Conservation (phyloP, 2,329 filamentous ascomycete genomes). For the Cordyceps sp. region DNA sequence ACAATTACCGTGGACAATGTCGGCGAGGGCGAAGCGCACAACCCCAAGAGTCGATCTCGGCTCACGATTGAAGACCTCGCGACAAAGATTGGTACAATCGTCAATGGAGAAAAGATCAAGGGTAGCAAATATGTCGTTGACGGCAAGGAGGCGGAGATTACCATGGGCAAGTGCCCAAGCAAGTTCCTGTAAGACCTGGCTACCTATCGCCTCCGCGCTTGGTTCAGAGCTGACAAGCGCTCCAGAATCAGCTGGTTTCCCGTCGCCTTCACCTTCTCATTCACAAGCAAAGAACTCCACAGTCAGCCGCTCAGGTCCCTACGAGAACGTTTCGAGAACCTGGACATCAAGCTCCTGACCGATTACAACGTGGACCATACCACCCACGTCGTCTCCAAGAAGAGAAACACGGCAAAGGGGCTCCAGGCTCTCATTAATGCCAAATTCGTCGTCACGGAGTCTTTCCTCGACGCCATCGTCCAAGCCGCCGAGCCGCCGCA, state of each 20-base stretch:
- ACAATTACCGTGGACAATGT: conserved; percentile 56
- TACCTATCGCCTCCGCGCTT: background rate
- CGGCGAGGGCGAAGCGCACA: conserved; percentile 46
- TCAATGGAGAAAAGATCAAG: conserved; percentile 59
- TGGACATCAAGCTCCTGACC: conserved; percentile 75
- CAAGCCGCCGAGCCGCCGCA: conserved; percentile 36
- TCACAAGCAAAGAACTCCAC: conserved; percentile 53
- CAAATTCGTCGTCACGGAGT: conserved; percentile 56
- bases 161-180: conserved; percentile 53
- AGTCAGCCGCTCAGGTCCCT: conserved; percentile 36
- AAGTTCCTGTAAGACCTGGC: conserved; percentile 37
- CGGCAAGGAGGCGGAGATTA: conserved; percentile 38
- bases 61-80: conserved; percentile 61
- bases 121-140: conserved; percentile 41
- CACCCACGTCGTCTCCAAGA: conserved; percentile 77
- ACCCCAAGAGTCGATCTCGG: conserved; percentile 46
- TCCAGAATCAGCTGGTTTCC: conserved; percentile 62
- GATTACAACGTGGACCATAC: conserved; percentile 57
- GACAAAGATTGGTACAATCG: conserved; percentile 69
- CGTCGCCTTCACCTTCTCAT: conserved; percentile 58
- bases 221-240: background rate
- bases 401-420: conserved; percentile 77
- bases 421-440: conserved; percentile 75
- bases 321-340: conserved; percentile 47
- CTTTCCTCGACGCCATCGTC: conserved; percentile 58